These are phyloP conservation scores for Torulaspora franciscae DNA, from an alignment of 805 yeast genomes.

Conservation along the genomic window DNA sequence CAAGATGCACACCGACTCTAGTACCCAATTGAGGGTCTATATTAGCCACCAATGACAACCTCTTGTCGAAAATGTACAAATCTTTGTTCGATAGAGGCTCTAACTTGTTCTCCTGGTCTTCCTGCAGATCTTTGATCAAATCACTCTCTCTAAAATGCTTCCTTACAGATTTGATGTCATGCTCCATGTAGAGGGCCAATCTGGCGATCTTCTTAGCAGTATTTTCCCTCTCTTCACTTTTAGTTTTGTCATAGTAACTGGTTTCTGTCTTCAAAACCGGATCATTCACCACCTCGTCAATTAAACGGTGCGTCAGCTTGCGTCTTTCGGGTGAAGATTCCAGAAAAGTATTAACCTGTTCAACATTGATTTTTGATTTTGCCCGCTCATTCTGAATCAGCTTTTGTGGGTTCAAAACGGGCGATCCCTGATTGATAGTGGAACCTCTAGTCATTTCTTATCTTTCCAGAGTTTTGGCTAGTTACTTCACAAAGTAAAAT, in stretches of 20 bases:
- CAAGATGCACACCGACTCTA: constrained; percentile 82
- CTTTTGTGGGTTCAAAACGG: constrained; percentile 28
- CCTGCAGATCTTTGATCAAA: constrained; percentile 27
- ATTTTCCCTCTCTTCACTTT: constrained; percentile 52
- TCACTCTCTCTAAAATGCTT: constrained; percentile 24
- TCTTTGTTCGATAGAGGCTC: constrained; percentile 26
- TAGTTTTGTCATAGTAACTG: constrained; percentile 53
- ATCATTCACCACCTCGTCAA: constrained; percentile 61
- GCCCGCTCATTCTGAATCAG: constrained; percentile 43
- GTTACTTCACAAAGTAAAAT: no score
- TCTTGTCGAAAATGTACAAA: constrained; percentile 44
- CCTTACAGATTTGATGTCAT: constrained; percentile 31
- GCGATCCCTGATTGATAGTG: constrained; percentile 18
- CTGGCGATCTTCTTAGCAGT: constrained; percentile 60
- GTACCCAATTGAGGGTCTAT: constrained; percentile 79
- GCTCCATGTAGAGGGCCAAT: constrained; percentile 55
- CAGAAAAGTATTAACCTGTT: constrained; percentile 50
- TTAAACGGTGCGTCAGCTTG: constrained; percentile 43
- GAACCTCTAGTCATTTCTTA: constrained; percentile 30
- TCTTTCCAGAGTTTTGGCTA: no score
- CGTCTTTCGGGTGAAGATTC: constrained; percentile 49
- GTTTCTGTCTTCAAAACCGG: constrained; percentile 55
- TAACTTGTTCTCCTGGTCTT: constrained; percentile 10
- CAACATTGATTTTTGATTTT: constrained; percentile 39
- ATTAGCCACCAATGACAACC: constrained; percentile 54